Conservation (phyloP, 257 asterid genomes). For the Catharanthus roseus region DNA sequence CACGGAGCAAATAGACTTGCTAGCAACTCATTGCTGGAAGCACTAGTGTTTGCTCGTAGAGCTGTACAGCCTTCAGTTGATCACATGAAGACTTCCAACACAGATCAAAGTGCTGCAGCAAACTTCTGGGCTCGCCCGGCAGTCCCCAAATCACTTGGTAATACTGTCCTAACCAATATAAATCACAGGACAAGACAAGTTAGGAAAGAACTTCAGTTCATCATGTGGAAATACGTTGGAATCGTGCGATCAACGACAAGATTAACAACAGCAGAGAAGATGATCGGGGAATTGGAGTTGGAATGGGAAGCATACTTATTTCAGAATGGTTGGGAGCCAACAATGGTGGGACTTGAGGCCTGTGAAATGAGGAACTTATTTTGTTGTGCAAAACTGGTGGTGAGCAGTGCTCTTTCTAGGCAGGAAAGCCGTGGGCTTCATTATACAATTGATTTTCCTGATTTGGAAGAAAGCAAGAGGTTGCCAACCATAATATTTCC, state of each 20-base stretch:
- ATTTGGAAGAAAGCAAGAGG: slow-evolving; percentile 79
- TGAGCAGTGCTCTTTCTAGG: slow-evolving; percentile 84
- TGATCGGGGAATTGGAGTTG: slow-evolving; percentile 67
- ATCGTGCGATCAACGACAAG: slow-evolving; percentile 76
- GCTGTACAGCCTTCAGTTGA: slow-evolving; percentile 84
- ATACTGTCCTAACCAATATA: slow-evolving; percentile 26
- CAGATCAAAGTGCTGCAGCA: slow-evolving; percentile 36
- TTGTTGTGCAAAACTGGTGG: slow-evolving; percentile 89
- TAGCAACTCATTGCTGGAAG: slow-evolving; percentile 91
- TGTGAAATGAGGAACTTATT: slow-evolving; percentile 94
- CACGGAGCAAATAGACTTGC: slow-evolving; percentile 97
- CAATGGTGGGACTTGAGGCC: slow-evolving; percentile 84
- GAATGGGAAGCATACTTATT: slow-evolving; percentile 88
- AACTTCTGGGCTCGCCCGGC: slow-evolving; percentile 62
- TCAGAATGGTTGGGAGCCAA: slow-evolving; percentile 90
- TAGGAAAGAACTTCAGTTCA: slow-evolving; percentile 58
- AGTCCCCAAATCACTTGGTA: slow-evolving; percentile 53
- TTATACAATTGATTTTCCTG: slow-evolving; percentile 69
- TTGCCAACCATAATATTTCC: slow-evolving; percentile 86
- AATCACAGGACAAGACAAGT: slow-evolving; percentile 52
- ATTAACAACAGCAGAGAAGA: slow-evolving; percentile 68
- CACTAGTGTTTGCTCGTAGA: slow-evolving; percentile 86
- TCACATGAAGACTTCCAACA: slow-evolving; percentile 39
- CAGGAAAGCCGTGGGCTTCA: slow-evolving; percentile 96
- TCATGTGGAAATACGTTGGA: slow-evolving; percentile 94